Evolutionary conservation across 306 rosid genomes (phyloP).

Genomic region (Senna tora): DNA sequence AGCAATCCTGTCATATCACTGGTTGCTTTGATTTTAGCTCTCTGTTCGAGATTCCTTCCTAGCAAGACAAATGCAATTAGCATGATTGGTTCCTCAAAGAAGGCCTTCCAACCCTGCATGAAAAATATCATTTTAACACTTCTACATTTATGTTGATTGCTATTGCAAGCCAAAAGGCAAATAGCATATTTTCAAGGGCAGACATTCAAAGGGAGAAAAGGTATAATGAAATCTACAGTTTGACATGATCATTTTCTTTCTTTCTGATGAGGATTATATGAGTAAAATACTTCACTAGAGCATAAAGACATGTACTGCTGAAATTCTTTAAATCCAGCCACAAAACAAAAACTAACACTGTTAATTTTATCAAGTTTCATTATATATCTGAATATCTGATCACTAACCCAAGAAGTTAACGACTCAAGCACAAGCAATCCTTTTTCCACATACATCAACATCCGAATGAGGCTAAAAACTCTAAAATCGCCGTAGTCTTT

Average conservation of each 20-base stretch:
- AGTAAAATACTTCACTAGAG: neutral
- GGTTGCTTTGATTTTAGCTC: slow-evolving; percentile 96
- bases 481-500: neutral
- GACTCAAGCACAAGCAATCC: neutral
- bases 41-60: slow-evolving; percentile 96
- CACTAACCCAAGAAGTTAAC: neutral
- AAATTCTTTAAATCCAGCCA: neutral
- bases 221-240: neutral
- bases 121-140: slow-evolving; percentile 38
- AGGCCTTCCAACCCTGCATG: slow-evolving; percentile 96
- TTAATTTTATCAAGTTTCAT: neutral
- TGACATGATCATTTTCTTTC: neutral
- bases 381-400: neutral
- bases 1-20: slow-evolving; percentile 98
- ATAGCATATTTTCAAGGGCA: slow-evolving; percentile 29
- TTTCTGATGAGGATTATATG: slow-evolving; percentile 12
- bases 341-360: neutral
- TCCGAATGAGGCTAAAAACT: neutral
- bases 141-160: slow-evolving; percentile 23
- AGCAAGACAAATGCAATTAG: slow-evolving; percentile 93
- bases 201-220: too few species aligned
- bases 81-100: slow-evolving; percentile 99
- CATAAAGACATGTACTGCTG: neutral
- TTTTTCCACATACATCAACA: neutral
- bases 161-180: slow-evolving; percentile 34